phyloP scores from a whole-genome alignment of 257 asterid genomes.

The Przewalskia tangutica region DNA sequence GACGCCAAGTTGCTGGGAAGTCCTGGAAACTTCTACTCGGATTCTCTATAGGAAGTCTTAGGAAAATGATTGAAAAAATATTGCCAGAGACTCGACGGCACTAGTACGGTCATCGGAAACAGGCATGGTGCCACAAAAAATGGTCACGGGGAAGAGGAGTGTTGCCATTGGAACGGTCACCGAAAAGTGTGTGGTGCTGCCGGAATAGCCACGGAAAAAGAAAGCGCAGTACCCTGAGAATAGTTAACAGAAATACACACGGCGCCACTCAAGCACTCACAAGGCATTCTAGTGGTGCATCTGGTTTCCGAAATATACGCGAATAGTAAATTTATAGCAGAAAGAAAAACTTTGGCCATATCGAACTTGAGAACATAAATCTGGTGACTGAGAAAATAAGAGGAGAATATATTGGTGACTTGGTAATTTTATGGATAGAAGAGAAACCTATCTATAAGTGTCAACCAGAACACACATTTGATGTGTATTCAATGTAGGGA shows the following conservation, averaged over 20 bases:
- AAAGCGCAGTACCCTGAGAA: neutral
- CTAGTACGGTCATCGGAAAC: neutral
- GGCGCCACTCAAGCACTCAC: neutral
- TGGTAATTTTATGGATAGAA: neutral
- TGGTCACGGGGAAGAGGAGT: neutral
- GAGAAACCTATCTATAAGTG: neutral
- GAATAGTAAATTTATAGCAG: neutral
- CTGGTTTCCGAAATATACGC: neutral
- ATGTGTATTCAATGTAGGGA: neutral
- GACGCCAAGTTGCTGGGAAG: neutral
- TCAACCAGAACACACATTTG: neutral
- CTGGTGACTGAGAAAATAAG: neutral
- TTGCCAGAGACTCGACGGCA: neutral
- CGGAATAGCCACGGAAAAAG: neutral
- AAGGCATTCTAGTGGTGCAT: neutral
- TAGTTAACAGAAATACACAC: neutral
- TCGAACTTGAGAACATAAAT: neutral
- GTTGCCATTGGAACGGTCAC: neutral
- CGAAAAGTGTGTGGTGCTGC: neutral
- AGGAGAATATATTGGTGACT: neutral
- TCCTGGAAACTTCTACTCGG: neutral
- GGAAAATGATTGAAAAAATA: neutral
- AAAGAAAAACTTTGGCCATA: neutral
- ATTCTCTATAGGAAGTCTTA: neutral
- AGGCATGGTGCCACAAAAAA: neutral